phyloP scores from a whole-genome alignment of 2,329 filamentous ascomycete genomes.

The Cladosporium velox region DNA sequence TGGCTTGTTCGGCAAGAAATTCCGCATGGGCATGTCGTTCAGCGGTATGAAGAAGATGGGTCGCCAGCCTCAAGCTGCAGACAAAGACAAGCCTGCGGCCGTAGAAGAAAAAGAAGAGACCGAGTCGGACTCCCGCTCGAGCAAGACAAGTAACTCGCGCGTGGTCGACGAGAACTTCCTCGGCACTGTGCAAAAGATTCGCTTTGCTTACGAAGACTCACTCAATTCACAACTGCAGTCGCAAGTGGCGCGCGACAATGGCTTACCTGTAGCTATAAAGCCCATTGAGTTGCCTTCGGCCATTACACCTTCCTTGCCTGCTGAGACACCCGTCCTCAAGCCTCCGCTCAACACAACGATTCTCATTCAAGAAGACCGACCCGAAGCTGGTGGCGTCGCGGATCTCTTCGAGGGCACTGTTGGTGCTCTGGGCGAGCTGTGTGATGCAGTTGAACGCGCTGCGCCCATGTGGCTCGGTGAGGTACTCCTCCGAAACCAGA shows the following conservation, averaged over 20 bases:
- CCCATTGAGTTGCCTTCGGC: slow-evolving; percentile 57
- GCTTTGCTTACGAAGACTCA: slow-evolving; percentile 70
- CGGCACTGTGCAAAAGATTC: slow-evolving; percentile 72
- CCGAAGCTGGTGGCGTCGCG: slow-evolving; percentile 65
- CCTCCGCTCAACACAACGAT: slow-evolving; percentile 65
- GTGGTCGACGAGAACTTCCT: slow-evolving; percentile 74
- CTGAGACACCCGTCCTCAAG: slow-evolving; percentile 75
- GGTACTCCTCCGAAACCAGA: slow-evolving; percentile 76
- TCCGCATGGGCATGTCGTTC: slow-evolving; percentile 74
- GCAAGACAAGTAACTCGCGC: slow-evolving; percentile 63
- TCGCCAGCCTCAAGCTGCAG: slow-evolving; percentile 59
- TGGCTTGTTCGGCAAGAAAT: slow-evolving; percentile 76
- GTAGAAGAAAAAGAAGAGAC: slow-evolving; percentile 67
- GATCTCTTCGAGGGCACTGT: slow-evolving; percentile 93
- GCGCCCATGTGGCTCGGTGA: slow-evolving; percentile 93
- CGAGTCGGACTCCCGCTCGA: slow-evolving; percentile 61
- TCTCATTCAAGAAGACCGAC: slow-evolving; percentile 66
- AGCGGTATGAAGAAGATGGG: slow-evolving; percentile 77
- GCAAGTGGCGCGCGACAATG: slow-evolving; percentile 37
- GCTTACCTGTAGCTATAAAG: slow-evolving; percentile 39
- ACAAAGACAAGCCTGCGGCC: slow-evolving; percentile 70
- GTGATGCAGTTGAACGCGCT: slow-evolving; percentile 79
- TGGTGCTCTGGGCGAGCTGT: slow-evolving; percentile 71
- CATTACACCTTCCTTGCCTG: slow-evolving; percentile 68
- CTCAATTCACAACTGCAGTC: slow-evolving; percentile 50